Percentiles rank a stretch among this genome's conserved stretches.
Conservation (phyloP, 2,329 filamentous ascomycete species). For the Colletotrichum echinochloae region DNA sequence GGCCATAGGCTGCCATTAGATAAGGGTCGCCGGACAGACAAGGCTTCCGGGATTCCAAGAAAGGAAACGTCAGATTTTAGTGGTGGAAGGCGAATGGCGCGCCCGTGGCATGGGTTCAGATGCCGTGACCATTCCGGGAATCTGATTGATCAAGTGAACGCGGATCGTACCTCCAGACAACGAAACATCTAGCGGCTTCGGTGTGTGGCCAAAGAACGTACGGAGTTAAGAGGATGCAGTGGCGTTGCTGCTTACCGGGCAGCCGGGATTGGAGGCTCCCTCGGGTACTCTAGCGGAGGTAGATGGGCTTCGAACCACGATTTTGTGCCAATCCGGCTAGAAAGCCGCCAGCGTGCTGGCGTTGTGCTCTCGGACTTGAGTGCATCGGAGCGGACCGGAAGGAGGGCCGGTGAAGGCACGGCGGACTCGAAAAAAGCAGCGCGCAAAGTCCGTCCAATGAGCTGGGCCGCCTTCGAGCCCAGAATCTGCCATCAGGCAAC, state of each 20-base stretch:
- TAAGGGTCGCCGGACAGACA: constrained; percentile 1
- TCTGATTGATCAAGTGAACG: constrained; percentile 14
- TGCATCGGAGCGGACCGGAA: background rate
- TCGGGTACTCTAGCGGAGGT: constrained; percentile 4
- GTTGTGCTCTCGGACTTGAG: background rate
- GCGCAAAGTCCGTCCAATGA: background rate
- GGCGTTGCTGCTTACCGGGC: constrained; percentile 33
- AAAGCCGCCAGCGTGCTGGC: too few relatives aligned
- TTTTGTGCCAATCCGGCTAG: too few relatives aligned
- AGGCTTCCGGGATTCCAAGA: constrained; percentile 5
- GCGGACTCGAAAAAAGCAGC: background rate
- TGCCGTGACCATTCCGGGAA: constrained; percentile 4
- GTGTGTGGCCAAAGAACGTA: constrained; percentile 14
- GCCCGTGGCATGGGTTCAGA: constrained; percentile 24
- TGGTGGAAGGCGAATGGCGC: constrained; percentile 7
- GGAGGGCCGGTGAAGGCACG: background rate
- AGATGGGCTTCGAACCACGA: background rate
- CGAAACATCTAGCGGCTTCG: background rate
- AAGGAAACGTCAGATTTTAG: constrained; percentile 40
- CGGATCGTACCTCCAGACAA: constrained; percentile 1
- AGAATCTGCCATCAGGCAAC: background rate
- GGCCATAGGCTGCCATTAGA: constrained; percentile 8
- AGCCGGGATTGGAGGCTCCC: background rate
- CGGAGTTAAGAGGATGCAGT: constrained; percentile 13
- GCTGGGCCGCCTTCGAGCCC: too few relatives aligned